Conservation (phyloP, 305 asterid genomes). For the Salvia sclarea region DNA sequence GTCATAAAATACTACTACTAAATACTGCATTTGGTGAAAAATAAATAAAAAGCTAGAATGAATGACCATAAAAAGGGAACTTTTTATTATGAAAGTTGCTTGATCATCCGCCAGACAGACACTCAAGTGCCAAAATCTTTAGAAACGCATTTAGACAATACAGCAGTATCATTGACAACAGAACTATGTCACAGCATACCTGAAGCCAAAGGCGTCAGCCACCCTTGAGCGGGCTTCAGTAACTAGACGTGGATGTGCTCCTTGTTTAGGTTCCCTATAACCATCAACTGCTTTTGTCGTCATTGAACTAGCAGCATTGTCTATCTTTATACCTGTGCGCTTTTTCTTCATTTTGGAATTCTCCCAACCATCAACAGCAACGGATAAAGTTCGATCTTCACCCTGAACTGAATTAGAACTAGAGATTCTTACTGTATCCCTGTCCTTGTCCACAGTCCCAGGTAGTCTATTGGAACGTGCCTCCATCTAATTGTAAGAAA, state of each 20-base stretch:
- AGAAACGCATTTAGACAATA: slow-evolving; percentile 13
- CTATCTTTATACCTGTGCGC: slow-evolving; percentile 86
- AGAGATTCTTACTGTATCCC: slow-evolving; percentile 62
- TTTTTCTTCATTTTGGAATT: slow-evolving; percentile 88
- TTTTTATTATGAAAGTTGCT: background rate
- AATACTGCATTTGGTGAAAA: background rate
- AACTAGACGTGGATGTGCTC: slow-evolving; percentile 61
- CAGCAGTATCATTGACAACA: slow-evolving; percentile 23
- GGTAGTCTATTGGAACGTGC: slow-evolving; percentile 58
- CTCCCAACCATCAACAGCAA: slow-evolving; percentile 89
- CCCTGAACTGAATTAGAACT: slow-evolving; percentile 55
- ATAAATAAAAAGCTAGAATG: background rate
- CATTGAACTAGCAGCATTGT: slow-evolving; percentile 51
- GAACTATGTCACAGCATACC: slow-evolving; percentile 46
- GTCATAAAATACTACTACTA: background rate
- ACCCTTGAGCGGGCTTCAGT: slow-evolving; percentile 70
- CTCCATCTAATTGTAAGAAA: slow-evolving; percentile 55
- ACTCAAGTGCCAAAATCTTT: slow-evolving; percentile 14
- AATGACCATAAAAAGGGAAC: slow-evolving; percentile 12
- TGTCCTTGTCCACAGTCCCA: slow-evolving; percentile 68
- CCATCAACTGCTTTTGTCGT: slow-evolving; percentile 62
- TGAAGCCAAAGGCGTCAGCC: slow-evolving; percentile 69
- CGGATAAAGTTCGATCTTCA: slow-evolving; percentile 61
- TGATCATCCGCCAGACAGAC: slow-evolving; percentile 17
- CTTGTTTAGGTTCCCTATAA: slow-evolving; percentile 73